These are phyloP conservation scores for Coelastrella sp. DNA, from an alignment of 139 green algal species.

Conservation along the genomic window DNA sequence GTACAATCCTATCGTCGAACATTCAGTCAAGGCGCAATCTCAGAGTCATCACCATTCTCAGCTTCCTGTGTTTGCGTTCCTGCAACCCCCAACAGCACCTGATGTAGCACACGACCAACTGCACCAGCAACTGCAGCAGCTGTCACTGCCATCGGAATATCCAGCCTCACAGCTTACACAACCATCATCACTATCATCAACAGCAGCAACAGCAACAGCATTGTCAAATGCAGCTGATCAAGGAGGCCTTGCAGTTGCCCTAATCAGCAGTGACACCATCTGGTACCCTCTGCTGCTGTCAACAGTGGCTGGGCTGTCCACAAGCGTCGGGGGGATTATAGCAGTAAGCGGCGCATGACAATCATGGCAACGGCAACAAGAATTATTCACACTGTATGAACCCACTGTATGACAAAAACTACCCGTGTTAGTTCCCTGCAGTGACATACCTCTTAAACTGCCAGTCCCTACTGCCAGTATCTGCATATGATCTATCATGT, in stretches of 20 bases:
- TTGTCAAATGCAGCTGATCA: neutral
- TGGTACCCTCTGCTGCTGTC: neutral
- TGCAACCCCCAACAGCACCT: no score
- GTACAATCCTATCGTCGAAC: no score
- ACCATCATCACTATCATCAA: neutral
- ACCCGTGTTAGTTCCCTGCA: no score
- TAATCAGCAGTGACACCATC: neutral
- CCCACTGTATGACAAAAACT: neutral
- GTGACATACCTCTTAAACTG: no score
- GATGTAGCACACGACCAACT: no score
- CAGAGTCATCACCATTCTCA: no score
- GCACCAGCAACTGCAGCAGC: neutral
- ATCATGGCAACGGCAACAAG: neutral
- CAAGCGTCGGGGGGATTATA: neutral
- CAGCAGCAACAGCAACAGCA: neutral
- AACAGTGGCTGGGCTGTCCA: neutral
- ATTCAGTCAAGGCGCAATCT: no score
- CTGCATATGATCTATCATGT: no score
- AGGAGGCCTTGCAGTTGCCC: neutral
- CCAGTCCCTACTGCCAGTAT: no score
- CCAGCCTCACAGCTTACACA: neutral
- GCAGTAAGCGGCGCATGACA: neutral
- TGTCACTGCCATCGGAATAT: no score
- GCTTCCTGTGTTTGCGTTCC: no score
- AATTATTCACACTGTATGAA: neutral